Evolutionary conservation across 106 monocot genomes (phyloP).

Genomic region (Posidonia australis): DNA sequence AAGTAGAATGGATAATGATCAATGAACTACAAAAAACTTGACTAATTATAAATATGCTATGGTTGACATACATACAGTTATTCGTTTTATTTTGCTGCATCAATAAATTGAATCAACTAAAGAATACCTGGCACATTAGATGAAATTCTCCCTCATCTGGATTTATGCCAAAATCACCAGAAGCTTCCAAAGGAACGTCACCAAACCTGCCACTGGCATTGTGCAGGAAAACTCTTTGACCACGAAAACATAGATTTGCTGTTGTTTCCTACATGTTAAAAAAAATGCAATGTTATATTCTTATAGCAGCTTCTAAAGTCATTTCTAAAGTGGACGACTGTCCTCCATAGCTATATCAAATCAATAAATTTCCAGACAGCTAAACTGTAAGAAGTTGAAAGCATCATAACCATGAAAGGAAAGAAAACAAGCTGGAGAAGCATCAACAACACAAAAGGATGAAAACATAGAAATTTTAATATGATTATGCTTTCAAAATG

Average conservation of each 20-base stretch:
- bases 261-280: conserved; percentile 38
- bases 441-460: too few relatives aligned
- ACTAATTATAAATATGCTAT: background rate
- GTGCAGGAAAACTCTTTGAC: conserved; percentile 94
- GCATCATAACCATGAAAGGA: too few relatives aligned
- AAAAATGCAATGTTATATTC: background rate
- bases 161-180: conserved; percentile 97
- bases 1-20: too few relatives aligned
- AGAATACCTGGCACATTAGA: conserved; percentile 90
- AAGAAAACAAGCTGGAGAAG: too few relatives aligned
- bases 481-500: too few relatives aligned
- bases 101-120: background rate
- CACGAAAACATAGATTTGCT: conserved; percentile 72
- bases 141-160: conserved; percentile 97
- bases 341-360: background rate
- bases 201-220: conserved; percentile 94
- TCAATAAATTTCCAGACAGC: too few relatives aligned
- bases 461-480: too few relatives aligned
- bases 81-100: background rate
- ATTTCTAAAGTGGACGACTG: background rate
- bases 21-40: too few relatives aligned
- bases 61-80: background rate
- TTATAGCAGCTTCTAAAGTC: background rate
- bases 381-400: background rate
- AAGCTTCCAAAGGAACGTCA: conserved; percentile 88